These are phyloP conservation scores for Cupressus sempervirens DNA, from an alignment of 75 land plant genomes.

Conservation along the genomic window DNA sequence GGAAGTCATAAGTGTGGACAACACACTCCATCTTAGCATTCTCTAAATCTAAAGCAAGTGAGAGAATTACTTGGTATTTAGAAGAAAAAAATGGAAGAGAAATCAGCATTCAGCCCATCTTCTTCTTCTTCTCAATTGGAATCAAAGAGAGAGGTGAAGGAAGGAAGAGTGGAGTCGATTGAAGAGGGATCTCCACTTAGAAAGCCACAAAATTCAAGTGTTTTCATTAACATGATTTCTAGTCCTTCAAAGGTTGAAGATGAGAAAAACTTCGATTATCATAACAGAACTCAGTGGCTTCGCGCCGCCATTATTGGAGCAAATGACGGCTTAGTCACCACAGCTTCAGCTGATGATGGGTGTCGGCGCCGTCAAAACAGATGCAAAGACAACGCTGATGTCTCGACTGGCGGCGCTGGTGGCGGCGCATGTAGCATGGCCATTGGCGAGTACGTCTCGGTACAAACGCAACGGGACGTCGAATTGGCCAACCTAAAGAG, in stretches of 20 bases:
- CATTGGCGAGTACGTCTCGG: too few species aligned
- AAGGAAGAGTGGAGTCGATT: background rate
- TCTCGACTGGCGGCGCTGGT: too few species aligned
- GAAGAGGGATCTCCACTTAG: background rate
- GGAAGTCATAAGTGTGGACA: background rate
- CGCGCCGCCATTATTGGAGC: conserved; percentile 84
- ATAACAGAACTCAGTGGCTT: conserved; percentile 74
- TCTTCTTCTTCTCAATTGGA: background rate
- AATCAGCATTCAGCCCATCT: background rate
- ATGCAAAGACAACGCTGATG: too few species aligned
- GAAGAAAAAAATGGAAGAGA: background rate
- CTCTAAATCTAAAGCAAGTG: too few species aligned
- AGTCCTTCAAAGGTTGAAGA: background rate
- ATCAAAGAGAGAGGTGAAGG: background rate
- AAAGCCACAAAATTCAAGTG: background rate
- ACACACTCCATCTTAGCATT: background rate
- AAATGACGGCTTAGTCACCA: conserved; percentile 82
- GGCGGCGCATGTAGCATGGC: too few species aligned
- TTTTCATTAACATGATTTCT: too few species aligned
- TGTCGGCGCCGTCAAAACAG: too few species aligned
- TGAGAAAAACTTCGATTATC: conserved; percentile 32
- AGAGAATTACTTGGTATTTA: too few species aligned
- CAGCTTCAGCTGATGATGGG: background rate
- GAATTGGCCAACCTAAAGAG: too few species aligned
- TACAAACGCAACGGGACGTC: too few species aligned